These are phyloP conservation scores for Leucosporidium scottii DNA, from an alignment of 768 basidiomycete species.

Conservation along the genomic window DNA sequence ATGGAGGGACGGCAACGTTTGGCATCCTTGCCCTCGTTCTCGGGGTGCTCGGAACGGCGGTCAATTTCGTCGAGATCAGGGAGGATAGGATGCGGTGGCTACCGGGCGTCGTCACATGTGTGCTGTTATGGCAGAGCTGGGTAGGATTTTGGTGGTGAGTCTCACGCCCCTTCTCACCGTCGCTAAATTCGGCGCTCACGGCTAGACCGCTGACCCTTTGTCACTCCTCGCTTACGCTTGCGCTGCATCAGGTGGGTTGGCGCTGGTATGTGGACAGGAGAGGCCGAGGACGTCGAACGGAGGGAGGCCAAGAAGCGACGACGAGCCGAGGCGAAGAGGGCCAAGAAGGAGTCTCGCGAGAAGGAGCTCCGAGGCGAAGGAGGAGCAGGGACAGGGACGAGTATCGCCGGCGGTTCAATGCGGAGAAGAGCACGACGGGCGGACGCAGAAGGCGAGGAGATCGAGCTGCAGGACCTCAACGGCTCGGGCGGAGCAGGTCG, in stretches of 20 bases:
- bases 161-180: too few species aligned
- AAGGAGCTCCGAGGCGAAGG: neutral
- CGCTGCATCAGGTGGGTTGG: conserved; percentile 18
- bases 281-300: conserved; percentile 34
- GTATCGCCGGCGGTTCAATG: neutral
- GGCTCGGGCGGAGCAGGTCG: neutral
- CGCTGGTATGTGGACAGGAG: conserved; percentile 33
- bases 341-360: conserved; percentile 17
- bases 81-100: conserved; percentile 89
- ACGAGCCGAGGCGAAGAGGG: conserved; percentile 14
- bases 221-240: conserved; percentile 4
- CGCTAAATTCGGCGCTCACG: neutral
- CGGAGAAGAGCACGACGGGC: neutral
- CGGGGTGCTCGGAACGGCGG: conserved; percentile 71
- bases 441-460: conserved; percentile 2
- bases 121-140: conserved; percentile 87
- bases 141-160: conserved; percentile 37
- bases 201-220: neutral
- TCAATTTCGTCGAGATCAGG: conserved; percentile 83
- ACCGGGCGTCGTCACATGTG: conserved; percentile 77
- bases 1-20: conserved; percentile 92
- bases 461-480: conserved; percentile 22
- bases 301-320: conserved; percentile 20
- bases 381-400: neutral
- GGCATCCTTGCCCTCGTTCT: conserved; percentile 74